Evolutionary conservation across 1,284 basidiomycete genomes (phyloP).

Genomic region (Waitea zeae): DNA sequence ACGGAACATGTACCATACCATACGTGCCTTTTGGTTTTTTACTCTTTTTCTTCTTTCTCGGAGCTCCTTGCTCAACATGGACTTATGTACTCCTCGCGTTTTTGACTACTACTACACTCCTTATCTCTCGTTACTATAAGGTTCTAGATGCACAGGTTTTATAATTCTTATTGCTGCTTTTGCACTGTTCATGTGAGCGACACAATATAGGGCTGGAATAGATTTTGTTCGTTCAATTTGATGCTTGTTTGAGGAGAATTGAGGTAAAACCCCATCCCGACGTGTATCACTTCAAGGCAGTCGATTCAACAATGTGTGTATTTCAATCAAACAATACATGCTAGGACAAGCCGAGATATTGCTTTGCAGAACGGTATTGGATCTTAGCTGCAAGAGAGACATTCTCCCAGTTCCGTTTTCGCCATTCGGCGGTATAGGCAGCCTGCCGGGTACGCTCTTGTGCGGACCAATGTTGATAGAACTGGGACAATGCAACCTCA

Average conservation of each 20-base stretch:
- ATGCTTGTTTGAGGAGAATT: no score
- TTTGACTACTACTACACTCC: no score
- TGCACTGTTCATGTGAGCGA: neutral
- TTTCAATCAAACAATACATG: neutral
- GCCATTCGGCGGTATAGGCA: slow-evolving; percentile 44
- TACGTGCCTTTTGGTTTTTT: neutral
- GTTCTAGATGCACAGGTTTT: no score
- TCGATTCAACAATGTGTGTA: neutral
- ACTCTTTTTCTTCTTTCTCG: neutral
- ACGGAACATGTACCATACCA: neutral
- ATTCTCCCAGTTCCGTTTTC: slow-evolving; percentile 33
- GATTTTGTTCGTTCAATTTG: no score
- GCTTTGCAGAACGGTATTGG: slow-evolving; percentile 13
- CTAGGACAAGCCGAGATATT: neutral
- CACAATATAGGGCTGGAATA: no score
- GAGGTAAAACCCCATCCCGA: no score
- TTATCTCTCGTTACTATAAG: no score
- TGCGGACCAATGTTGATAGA: slow-evolving; percentile 53
- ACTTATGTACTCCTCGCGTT: neutral
- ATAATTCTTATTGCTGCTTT: no score
- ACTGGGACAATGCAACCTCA: slow-evolving; percentile 49
- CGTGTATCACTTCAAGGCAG: neutral
- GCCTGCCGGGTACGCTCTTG: slow-evolving; percentile 41
- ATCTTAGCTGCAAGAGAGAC: slow-evolving; percentile 36
- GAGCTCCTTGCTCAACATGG: neutral